Percentiles rank a stretch among this genome's conserved stretches.
Conservation (phyloP, 805 yeast species). For the Ogataea angusta region DNA sequence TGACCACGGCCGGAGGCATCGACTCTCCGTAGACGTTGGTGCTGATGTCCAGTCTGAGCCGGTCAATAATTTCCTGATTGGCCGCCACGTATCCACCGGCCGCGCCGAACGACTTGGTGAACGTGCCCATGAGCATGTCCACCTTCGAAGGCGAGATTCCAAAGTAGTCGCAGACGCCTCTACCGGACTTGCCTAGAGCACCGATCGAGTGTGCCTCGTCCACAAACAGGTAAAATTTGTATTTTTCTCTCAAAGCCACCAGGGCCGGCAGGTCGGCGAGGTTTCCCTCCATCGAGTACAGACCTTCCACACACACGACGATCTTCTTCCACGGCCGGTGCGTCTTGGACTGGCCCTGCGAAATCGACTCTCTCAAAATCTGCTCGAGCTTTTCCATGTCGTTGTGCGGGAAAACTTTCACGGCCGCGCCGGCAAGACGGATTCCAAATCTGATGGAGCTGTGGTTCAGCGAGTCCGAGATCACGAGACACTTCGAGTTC, state of each 20-base stretch:
- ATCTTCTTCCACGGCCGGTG: slow-evolving; percentile 96
- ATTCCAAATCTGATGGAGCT: slow-evolving; percentile 95
- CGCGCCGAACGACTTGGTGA: slow-evolving; percentile 97
- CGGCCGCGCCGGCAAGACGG: slow-evolving; percentile 87
- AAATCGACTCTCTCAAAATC: slow-evolving; percentile 75
- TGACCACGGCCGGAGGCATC: slow-evolving; percentile 85
- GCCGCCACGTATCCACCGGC: slow-evolving; percentile 98
- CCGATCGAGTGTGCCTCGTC: slow-evolving; percentile 99
- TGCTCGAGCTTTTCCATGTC: slow-evolving; percentile 79
- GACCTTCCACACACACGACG: slow-evolving; percentile 84
- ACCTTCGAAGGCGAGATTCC: slow-evolving; percentile 70
- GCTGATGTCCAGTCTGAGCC: slow-evolving; percentile 67
- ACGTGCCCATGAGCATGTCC: slow-evolving; percentile 95
- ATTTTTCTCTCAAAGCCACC: slow-evolving; percentile 71
- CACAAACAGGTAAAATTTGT: slow-evolving; percentile 84
- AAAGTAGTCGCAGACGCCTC: slow-evolving; percentile 94
- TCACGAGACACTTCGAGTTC: slow-evolving; percentile 83
- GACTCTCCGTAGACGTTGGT: slow-evolving; percentile 80
- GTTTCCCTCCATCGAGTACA: slow-evolving; percentile 92
- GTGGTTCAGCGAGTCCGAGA: slow-evolving; percentile 93
- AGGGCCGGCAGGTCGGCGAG: slow-evolving; percentile 76
- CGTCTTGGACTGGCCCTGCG: slow-evolving; percentile 91
- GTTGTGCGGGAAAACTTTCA: slow-evolving; percentile 88
- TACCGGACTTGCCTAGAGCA: slow-evolving; percentile 93
- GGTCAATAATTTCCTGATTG: slow-evolving; percentile 61